Conservation (phyloP, 2,329 filamentous ascomycete genomes). For the Ciborinia camelliae region DNA sequence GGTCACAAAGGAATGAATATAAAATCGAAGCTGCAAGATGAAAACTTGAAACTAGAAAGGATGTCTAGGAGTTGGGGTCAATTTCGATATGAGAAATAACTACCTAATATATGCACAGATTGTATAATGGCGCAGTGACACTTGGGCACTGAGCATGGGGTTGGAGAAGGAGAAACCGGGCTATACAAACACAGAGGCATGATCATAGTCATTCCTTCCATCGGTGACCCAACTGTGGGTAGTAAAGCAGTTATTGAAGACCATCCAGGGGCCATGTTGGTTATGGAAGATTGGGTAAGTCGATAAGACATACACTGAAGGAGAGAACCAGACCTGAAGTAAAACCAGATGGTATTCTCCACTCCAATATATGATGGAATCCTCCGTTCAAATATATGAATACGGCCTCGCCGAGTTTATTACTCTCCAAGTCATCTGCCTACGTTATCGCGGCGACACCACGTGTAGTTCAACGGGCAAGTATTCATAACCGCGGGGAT, state of each 20-base stretch:
- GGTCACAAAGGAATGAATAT: background rate
- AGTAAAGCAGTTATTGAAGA: background rate
- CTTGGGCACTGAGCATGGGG: background rate
- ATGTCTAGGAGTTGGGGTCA: background rate
- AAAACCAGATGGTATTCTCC: background rate
- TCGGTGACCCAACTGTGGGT: conserved; percentile 1
- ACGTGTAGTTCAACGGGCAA: background rate
- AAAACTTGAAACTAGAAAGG: background rate
- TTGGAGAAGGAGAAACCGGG: background rate
- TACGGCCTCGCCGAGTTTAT: background rate
- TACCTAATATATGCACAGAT: conserved; percentile 12
- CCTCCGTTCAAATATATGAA: background rate
- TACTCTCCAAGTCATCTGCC: background rate
- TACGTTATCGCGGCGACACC: background rate
- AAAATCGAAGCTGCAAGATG: background rate
- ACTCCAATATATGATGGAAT: no score
- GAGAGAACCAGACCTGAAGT: background rate
- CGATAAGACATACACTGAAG: background rate
- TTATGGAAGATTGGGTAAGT: background rate
- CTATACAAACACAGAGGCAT: background rate
- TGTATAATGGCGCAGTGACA: conserved; percentile 1
- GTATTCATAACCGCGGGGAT: conserved; percentile 5
- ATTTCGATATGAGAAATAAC: background rate
- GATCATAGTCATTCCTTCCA: background rate
- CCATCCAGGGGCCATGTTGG: conserved; percentile 3